Evolutionary conservation across 108 stramenopile species (phyloP).

Genomic region (Nannochloropsis gaditana): DNA sequence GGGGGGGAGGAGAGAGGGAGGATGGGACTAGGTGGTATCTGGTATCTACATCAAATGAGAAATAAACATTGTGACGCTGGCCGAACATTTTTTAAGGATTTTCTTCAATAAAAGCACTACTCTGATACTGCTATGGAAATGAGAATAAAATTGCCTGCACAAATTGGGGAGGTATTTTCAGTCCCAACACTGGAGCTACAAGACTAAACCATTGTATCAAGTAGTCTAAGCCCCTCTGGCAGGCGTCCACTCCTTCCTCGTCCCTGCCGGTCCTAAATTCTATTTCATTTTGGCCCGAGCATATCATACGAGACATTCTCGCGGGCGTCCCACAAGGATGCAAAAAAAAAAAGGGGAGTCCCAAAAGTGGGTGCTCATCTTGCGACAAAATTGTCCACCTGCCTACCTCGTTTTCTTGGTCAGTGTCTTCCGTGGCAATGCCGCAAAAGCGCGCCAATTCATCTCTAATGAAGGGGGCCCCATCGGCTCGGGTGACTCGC

Average conservation of each 20-base stretch:
- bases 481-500: background rate
- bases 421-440: background rate
- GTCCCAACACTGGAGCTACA: background rate
- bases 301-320: background rate
- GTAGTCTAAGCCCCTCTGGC: background rate
- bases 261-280: background rate
- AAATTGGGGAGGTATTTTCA: background rate
- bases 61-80: no score
- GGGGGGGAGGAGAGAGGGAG: no score
- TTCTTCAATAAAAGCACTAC: no score
- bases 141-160: background rate
- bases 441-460: background rate
- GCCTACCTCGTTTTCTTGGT: background rate
- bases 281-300: background rate
- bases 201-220: background rate
- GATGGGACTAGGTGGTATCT: no score
- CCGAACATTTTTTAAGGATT: no score
- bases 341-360: background rate
- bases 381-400: background rate
- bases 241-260: background rate
- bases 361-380: background rate
- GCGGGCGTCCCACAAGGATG: background rate
- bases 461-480: background rate
- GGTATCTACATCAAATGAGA: no score
- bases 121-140: background rate